Evolutionary conservation across 2,329 filamentous ascomycete species (phyloP), one percentile per base, ranked within the genome.

Genomic region (Fusarium palustre): DNA sequence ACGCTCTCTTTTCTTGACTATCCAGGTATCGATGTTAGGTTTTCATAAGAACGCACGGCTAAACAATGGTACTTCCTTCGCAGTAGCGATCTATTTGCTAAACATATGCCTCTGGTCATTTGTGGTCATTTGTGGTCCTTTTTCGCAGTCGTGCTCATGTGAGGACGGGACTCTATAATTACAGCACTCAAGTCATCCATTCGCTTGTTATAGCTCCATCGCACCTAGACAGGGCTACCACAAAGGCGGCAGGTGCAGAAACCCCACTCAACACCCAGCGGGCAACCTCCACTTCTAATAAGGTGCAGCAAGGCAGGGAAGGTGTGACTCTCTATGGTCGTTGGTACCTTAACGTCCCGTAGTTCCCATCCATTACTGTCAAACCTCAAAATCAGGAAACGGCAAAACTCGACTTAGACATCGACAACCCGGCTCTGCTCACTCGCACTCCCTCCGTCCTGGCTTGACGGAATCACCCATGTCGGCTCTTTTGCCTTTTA

Each of bases 401-500:
- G 62, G 49, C 63, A 68, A 64, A 66, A 52, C 52, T 59, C 52
- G 52, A 56, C n/a, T 10, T 20, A 39, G 54, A 52, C 57, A 65
- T 59, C 49, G 38, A 68, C 55, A 57, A 57, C 59, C 46, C 67
- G 53, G 57, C 66, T 64, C 67, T 62, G 68, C 63, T 48, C 43
- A 54, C 64, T 72, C 61, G 60, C 69, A 55, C 57, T 65, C 66
- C 56, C 63, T 67, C 64, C 69, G 71, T 73, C 62, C 70, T 71
- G 70, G 73, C 61, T 66, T 61, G 69, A 70, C 71, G 77, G 74
- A 77, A 72, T 78, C 75, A 79, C 78, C 76, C 77, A 81, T 81
- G 79, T 79, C 77, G 75, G 75, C 77, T 76, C 75, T 77, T 74
- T 73, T 77, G 72, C 76, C 75, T 68, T 76, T 72, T 71, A 74